Evolutionary conservation across 176 grass and related monocot species (phyloP).

Genomic region (Coix lacrymajobi): DNA sequence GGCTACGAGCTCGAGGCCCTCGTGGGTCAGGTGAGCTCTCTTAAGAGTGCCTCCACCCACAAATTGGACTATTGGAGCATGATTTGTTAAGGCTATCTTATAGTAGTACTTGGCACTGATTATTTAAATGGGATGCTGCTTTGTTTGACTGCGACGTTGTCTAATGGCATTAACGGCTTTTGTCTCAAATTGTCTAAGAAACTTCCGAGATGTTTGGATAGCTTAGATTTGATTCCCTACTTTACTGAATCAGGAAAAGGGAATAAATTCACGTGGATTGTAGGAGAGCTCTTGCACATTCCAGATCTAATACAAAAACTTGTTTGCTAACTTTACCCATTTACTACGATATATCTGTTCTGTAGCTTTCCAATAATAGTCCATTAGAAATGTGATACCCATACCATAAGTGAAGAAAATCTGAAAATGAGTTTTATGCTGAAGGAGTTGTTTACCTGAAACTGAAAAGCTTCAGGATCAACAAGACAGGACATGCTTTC

Average conservation of each 20-base stretch:
- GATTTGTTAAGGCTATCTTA: constrained; percentile 6
- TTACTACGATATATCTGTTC: not conserved
- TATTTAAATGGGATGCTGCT: constrained; percentile 29
- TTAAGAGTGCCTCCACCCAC: not conserved
- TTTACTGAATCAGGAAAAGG: not conserved
- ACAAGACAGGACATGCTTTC: not conserved
- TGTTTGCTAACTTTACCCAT: not conserved
- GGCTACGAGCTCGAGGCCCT: constrained; percentile 90
- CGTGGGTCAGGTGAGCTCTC: constrained; percentile 52
- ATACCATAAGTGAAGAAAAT: not conserved
- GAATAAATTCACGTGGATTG: not conserved
- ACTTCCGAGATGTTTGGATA: not conserved
- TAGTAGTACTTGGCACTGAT: not conserved
- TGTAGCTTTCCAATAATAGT: not conserved
- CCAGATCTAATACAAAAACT: constrained; percentile 24
- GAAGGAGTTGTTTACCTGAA: constrained; percentile 13
- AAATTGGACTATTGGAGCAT: constrained; percentile 17
- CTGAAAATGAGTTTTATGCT: constrained; percentile 4
- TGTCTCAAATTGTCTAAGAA: constrained; percentile 19
- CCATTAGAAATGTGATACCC: not conserved
- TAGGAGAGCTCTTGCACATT: not conserved
- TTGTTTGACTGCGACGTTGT: constrained; percentile 32
- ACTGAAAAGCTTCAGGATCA: constrained; percentile 1
- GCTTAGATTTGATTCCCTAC: constrained; percentile 21
- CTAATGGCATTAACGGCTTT: not conserved